Evolutionary conservation across 2,329 filamentous ascomycete species (phyloP).

Genomic region (Didymella arachidicola): DNA sequence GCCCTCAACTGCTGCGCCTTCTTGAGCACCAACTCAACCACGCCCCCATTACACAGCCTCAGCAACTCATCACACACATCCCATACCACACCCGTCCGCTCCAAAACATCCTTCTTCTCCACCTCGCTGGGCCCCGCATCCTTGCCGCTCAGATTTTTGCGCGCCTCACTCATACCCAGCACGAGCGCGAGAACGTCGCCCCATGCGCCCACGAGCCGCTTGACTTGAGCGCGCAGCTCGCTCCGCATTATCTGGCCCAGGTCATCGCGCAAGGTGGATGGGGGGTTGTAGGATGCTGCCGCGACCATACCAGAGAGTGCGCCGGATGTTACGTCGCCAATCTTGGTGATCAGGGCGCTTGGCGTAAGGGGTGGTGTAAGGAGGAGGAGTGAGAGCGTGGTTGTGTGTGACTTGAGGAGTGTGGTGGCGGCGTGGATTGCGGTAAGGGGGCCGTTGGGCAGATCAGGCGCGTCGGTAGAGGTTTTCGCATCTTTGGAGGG

Average conservation of each 20-base stretch:
- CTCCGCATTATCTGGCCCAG: slow-evolving; percentile 61
- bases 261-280: slow-evolving; percentile 26
- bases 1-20: slow-evolving; percentile 78
- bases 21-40: slow-evolving; percentile 72
- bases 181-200: slow-evolving; percentile 67
- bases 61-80: slow-evolving; percentile 78
- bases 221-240: slow-evolving; percentile 68
- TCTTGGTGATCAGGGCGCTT: slow-evolving; percentile 73
- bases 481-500: slow-evolving; percentile 22
- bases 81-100: slow-evolving; percentile 81
- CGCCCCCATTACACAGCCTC: slow-evolving; percentile 69
- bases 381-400: slow-evolving; percentile 85
- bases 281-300: slow-evolving; percentile 49
- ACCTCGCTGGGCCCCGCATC: slow-evolving; percentile 33
- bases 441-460: slow-evolving; percentile 61
- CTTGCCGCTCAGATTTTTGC: slow-evolving; percentile 43
- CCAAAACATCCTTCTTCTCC: slow-evolving; percentile 58
- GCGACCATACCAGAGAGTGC: slow-evolving; percentile 78
- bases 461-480: slow-evolving; percentile 19
- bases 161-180: slow-evolving; percentile 63
- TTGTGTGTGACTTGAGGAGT: slow-evolving; percentile 81
- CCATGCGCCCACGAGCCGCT: slow-evolving; percentile 70
- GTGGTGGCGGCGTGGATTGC: slow-evolving; percentile 75
- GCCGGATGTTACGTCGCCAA: slow-evolving; percentile 74
- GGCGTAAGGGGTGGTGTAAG: slow-evolving; percentile 88